Evolutionary conservation across 208 protist genomes (phyloP), one percentile per base, ranked within the genome.

Genomic region (Leptomonas pyrrhocoris): DNA sequence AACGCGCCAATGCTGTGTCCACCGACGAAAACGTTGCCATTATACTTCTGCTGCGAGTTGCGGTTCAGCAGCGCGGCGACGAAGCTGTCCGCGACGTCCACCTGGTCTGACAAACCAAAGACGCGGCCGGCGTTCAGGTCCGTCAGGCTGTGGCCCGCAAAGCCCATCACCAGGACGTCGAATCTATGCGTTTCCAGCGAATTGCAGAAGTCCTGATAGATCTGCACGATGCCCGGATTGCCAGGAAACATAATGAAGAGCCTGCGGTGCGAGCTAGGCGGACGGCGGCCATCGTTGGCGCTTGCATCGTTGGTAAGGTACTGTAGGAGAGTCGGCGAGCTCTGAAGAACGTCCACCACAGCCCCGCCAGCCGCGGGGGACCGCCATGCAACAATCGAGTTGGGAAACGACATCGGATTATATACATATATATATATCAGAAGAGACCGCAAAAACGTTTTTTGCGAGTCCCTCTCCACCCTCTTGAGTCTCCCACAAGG

Each of bases 1-100:
- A 92, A 92, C 16, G 80, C 85, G n/a, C 89, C 89, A 51, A 94
- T 90, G 62, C 89, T 94, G 61, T 94, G 89, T 4, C 89, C 89
- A n/a, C 68, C 89, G 36, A 92, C 71, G 51, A 79, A 92, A 12
- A 94, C 65, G 61, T 81, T 66, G 16, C 76, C 65, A 1, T 63
- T 62, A 67, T 94, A 94, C 69, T 69, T 76, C 12, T 40, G 30
- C 16, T 54, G 55, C n/a, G 49, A 21, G 13, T 62, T 67, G 9
- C 49, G 28, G 34, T 74, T 74, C 13, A 85, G 9, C 11, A 89
- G 40, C 0, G 65, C 50, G 2, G 28, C 50, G 0, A 81, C 40
- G 67, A 94, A 92, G 25, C 81, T 73, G 34, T 83, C 78, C 2
- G 84, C 85, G 7, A 84, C 56, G 21, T 94, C 85, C 19, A 94